Evolutionary conservation across 1,139 yeast species (phyloP).

Genomic region (Pichia sp.): DNA sequence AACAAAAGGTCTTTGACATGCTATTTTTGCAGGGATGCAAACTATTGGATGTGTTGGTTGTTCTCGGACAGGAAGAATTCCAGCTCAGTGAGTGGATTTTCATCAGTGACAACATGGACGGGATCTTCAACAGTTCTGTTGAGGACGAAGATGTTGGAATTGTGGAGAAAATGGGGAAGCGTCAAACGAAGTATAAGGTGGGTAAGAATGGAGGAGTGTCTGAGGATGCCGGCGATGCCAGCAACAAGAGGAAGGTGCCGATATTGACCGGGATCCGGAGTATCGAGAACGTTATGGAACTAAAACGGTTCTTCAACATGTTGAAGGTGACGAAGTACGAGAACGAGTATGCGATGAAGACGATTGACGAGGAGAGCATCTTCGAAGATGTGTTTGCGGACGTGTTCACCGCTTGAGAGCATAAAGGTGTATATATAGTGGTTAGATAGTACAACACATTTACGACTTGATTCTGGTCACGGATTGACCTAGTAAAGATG

Average conservation of each 20-base stretch:
- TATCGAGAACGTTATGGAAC: conserved; percentile 44
- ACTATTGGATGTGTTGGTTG: conserved; percentile 66
- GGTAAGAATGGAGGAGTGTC: not conserved
- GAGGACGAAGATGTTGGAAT: conserved; percentile 40
- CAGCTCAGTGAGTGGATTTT: conserved; percentile 82
- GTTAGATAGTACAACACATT: no score
- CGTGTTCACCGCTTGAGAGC: conserved; percentile 34
- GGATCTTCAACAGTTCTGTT: conserved; percentile 37
- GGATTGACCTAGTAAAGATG: no score
- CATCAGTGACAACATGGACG: conserved; percentile 66
- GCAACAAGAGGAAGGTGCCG: conserved; percentile 35
- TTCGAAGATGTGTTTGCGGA: conserved; percentile 54
- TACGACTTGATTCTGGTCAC: no score
- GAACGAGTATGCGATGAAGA: conserved; percentile 54
- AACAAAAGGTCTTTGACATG: conserved; percentile 29
- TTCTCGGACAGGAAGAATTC: conserved; percentile 73
- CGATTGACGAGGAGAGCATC: conserved; percentile 47
- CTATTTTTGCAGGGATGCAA: conserved; percentile 57
- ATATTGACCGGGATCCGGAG: conserved; percentile 44
- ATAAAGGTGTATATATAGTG: not conserved
- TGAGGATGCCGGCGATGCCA: not conserved
- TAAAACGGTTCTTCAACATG: conserved; percentile 60
- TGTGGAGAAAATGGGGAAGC: conserved; percentile 44
- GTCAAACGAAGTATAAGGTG: conserved; percentile 6
- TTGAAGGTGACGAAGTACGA: conserved; percentile 72